Conservation (phyloP, 345 rosid genomes). For the Dovyalis caffra region DNA sequence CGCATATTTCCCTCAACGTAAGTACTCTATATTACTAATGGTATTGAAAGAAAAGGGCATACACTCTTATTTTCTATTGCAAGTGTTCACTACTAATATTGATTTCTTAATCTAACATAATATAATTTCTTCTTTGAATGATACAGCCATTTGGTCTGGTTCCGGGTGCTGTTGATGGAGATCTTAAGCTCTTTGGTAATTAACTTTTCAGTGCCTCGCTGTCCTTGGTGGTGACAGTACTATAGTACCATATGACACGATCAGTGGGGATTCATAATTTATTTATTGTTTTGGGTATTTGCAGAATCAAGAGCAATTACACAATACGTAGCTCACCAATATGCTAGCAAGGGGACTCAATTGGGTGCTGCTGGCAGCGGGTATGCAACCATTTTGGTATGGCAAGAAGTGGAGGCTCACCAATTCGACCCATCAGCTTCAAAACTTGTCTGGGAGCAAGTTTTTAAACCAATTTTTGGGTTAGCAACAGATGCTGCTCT, state of each 20-base stretch:
- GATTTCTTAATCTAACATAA: not conserved
- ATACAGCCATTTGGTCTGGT: not conserved
- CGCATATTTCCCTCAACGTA: constrained; percentile 61
- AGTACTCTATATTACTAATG: not conserved
- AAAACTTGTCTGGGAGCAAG: not conserved
- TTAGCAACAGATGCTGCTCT: not conserved
- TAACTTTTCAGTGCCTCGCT: not conserved
- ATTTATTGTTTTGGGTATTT: not conserved
- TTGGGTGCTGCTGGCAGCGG: not conserved
- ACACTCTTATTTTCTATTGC: not conserved
- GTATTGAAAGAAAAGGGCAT: not conserved
- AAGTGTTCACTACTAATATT: not conserved
- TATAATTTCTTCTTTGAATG: not conserved
- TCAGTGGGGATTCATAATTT: not conserved
- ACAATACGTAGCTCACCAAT: not conserved
- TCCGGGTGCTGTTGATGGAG: not conserved
- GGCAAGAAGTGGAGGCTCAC: not conserved
- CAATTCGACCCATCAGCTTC: not conserved
- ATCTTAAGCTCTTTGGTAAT: not conserved
- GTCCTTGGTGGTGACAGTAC: no score
- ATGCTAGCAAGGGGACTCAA: not conserved
- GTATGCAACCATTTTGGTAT: not conserved
- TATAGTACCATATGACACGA: not conserved
- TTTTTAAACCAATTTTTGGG: not conserved
- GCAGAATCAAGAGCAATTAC: not conserved